Percentiles rank a stretch among this genome's conserved stretches.
Conservation (phyloP, 2,329 filamentous ascomycete species). For the Rasamsonia emersonii region DNA sequence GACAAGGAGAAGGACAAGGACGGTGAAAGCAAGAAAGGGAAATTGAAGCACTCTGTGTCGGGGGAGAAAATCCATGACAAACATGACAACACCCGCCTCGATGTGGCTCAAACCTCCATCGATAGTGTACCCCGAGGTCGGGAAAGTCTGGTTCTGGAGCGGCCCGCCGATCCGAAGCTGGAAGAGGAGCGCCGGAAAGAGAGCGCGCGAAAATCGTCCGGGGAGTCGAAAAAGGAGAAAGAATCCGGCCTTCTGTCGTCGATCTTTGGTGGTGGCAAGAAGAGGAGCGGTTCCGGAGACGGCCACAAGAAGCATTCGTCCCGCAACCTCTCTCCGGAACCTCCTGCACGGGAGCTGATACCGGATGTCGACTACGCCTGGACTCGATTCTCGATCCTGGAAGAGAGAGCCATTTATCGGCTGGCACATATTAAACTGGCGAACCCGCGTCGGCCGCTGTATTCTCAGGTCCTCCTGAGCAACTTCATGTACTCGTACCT, state of each 20-base stretch:
- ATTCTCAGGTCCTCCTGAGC: constrained; percentile 91
- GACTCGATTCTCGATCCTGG: constrained; percentile 88
- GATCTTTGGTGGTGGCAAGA: constrained; percentile 83
- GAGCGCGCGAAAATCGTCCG: constrained; percentile 59
- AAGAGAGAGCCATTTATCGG: constrained; percentile 93
- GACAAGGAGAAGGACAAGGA: constrained; percentile 62
- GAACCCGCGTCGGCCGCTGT: constrained; percentile 84
- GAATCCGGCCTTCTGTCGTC: constrained; percentile 82
- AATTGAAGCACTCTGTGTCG: constrained; percentile 39
- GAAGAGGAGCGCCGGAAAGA: constrained; percentile 68
- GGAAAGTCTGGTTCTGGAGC: constrained; percentile 76
- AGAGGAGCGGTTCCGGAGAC: constrained; percentile 70
- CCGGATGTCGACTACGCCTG: constrained; percentile 94
- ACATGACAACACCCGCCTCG: constrained; percentile 74
- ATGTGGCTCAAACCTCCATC: constrained; percentile 80
- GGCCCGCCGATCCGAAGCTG: constrained; percentile 61
- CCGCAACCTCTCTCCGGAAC: constrained; percentile 72
- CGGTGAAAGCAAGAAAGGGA: constrained; percentile 53
- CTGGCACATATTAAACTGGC: constrained; percentile 99
- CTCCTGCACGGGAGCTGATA: constrained; percentile 61
- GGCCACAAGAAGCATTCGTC: constrained; percentile 65
- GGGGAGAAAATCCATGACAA: constrained; percentile 58
- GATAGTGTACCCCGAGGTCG: constrained; percentile 56
- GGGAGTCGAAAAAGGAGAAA: constrained; percentile 73
- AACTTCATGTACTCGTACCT: constrained; percentile 99